Base-by-base conservation (phyloP, 331 rosid genomes). In the Malus hybrid region DNA sequence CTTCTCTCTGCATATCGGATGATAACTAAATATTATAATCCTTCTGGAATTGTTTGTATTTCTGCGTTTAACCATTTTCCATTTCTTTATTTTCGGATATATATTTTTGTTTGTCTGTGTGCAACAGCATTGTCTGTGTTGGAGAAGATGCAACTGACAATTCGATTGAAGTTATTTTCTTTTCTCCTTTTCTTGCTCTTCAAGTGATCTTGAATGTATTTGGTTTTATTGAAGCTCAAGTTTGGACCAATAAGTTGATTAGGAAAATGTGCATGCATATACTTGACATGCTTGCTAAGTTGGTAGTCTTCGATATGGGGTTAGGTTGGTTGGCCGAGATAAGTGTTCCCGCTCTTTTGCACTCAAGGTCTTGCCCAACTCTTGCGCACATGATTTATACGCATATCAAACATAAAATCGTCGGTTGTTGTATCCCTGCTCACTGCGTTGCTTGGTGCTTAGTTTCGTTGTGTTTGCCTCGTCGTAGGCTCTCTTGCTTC, bases 1-100 rank as follows among this genome's bases (percentile, higher is more conserved):
- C 54, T 39, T 80, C 72, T 66, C 82, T 10, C 46, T 39, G 46
- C 67, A 59, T 81, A 80, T 73, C 70, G 73, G 80, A 76, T 73
- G 80, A 31, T 48, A 76, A 55, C 74, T 65, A 0, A 63, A 34
- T 72, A 34, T 72, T 80, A 70, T 81, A 76, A 71, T 81, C 85
- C 78, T 83, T 85, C 75, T 75, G 69, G 79, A 79, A 80, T 80
- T 84, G 81, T 84, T 80, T 80, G 56, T 70, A 67, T 81, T 81
- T 85, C 79, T 80, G 76, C 75, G 69, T 75, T 83, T 73, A 76
- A 79, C 82, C 85, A 79, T 82, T 85, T 83, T 78, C 78, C 82
- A 76, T 74, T 73, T 34, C 7, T 11, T 5, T 77, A 73, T 81
- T 67, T 83, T 88, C 82, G 85, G 87, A 86, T 80, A 76, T 73